Evolutionary conservation across 2,329 filamentous ascomycete species (phyloP), one percentile per base, ranked within the genome.

Genomic region (Pseudocercospora eumusae): DNA sequence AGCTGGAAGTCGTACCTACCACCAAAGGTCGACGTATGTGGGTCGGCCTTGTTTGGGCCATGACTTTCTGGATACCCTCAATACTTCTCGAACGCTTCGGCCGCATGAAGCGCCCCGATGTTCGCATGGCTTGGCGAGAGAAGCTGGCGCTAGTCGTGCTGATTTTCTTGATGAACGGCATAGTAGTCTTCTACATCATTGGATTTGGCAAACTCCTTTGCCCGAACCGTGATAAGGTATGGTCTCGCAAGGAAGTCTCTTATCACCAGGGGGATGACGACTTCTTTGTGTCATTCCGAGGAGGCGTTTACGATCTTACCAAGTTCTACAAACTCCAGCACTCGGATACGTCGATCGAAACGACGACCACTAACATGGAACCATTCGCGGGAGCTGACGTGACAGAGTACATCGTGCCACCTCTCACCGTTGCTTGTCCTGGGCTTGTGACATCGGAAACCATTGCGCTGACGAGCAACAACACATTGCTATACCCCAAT

Each of bases 61-160:
- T 96, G 54, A 99, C 95, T 0, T 98, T 92, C 75, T 98, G 91
- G 90, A 95, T 97, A 68, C 95, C 95, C 0, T 98, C 93, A 0
- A 90, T 91, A 53, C 68, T 90, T 1, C 86, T 99, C 15, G 84
- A 85, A n/a, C 88, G 83, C 63, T 73, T 98, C 61, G 95, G 95
- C 31, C 90, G 93, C 21, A 99, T 99, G 95, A 96, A 96, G 79
- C 88, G 95, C 59, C 95, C 93, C 1, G 95, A 99, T 78, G 92
- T 99, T 8, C 90, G 95, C 25, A 90, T 97, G 86, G 95, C 95
- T 0, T 99, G 95, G 95, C 86, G 95, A 76, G 95, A 99, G 73
- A 99, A 99, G 78, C 56, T 99, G 10, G 89, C 95, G 0, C 81
- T 99, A 10, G 87, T 93, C 52, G 81, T 90, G 62, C 71, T 96